Conservation (phyloP, 768 basidiomycete species). For the Leucocoprinus sp. region DNA sequence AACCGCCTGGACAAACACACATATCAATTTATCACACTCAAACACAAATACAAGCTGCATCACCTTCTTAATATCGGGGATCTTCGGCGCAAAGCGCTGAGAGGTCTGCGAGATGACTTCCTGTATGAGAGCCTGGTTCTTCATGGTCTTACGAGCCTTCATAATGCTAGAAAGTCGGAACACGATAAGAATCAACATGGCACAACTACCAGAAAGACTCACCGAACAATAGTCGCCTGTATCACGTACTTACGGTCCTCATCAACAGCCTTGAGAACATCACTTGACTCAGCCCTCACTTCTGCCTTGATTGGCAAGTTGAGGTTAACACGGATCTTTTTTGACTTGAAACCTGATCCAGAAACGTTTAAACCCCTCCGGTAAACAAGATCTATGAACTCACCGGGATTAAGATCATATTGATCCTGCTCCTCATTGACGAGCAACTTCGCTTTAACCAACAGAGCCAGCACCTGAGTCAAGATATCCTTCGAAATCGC, state of each 20-base stretch:
- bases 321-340: slow-evolving; percentile 88
- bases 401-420: slow-evolving; percentile 84
- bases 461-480: slow-evolving; percentile 57
- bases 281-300: slow-evolving; percentile 81
- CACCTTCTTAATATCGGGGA: slow-evolving; percentile 95
- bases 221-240: slow-evolving; percentile 89
- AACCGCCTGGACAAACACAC: slow-evolving; percentile 50
- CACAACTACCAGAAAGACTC: slow-evolving; percentile 13
- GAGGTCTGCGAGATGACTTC: slow-evolving; percentile 89
- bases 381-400: slow-evolving; percentile 14
- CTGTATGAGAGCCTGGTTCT: slow-evolving; percentile 83
- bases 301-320: slow-evolving; percentile 93
- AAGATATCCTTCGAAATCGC: slow-evolving; percentile 74
- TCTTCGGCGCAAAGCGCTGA: slow-evolving; percentile 84
- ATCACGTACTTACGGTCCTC: slow-evolving; percentile 97
- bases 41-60: neutral
- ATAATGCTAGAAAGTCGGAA: slow-evolving; percentile 53
- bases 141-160: slow-evolving; percentile 94
- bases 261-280: slow-evolving; percentile 90
- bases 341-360: slow-evolving; percentile 72
- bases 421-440: slow-evolving; percentile 83
- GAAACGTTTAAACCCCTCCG: too few relatives aligned
- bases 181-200: neutral
- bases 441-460: slow-evolving; percentile 85
- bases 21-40: slow-evolving; percentile 13